Percentiles rank a stretch among this genome's conserved stretches.
phyloP scores from a whole-genome alignment of 257 asterid genomes.

The Perilla frutescens region DNA sequence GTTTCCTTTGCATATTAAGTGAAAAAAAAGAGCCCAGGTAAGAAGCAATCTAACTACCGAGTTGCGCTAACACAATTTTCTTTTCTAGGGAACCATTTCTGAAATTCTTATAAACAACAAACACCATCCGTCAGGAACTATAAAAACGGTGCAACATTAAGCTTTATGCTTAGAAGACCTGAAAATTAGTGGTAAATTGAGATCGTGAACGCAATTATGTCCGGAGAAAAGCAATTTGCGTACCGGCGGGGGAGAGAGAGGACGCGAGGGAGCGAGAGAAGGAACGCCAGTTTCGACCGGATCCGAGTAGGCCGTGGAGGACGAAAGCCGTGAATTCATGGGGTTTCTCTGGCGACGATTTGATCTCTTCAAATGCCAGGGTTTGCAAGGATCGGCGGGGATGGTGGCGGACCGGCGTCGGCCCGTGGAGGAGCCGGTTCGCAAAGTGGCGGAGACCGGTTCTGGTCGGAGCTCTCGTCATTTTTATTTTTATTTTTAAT shows the following conservation, averaged over 20 bases:
- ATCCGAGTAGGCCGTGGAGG: constrained; percentile 92
- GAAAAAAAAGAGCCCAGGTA: background rate
- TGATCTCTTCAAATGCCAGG: constrained; percentile 80
- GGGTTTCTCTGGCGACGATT: constrained; percentile 55
- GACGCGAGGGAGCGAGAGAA: constrained; percentile 78
- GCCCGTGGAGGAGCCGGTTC: constrained; percentile 45
- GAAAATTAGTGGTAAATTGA: background rate
- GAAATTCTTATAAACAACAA: background rate
- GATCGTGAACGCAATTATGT: background rate
- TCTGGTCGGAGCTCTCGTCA: constrained; percentile 48
- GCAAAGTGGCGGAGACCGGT: constrained; percentile 45
- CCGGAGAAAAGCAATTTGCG: constrained; percentile 29
- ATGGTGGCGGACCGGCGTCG: constrained; percentile 46
- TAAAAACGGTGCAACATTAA: background rate
- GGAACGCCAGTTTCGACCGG: constrained; percentile 96
- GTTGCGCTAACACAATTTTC: background rate
- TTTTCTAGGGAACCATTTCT: background rate
- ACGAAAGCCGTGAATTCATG: constrained; percentile 74
- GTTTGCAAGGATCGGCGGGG: constrained; percentile 55
- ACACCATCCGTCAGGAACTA: background rate
- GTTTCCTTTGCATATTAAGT: background rate
- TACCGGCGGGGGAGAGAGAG: constrained; percentile 60
- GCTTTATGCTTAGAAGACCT: background rate
- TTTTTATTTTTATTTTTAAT: background rate
- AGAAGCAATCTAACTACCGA: constrained; percentile 11